Conservation (phyloP, 176 grass and related monocot species). For the Aegilops umbellulata region DNA sequence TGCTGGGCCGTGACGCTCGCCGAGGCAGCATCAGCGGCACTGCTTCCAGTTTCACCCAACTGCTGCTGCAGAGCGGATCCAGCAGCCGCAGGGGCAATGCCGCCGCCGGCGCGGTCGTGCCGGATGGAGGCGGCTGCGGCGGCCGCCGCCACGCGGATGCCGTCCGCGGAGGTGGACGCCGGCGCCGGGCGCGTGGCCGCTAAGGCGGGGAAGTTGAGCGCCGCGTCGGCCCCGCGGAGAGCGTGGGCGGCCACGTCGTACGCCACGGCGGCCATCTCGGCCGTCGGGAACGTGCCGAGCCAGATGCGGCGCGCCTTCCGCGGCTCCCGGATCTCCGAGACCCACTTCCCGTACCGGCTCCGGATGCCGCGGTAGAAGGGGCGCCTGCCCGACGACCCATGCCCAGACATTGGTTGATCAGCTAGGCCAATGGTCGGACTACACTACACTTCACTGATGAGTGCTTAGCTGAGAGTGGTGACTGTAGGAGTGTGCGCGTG, state of each 20-base stretch:
- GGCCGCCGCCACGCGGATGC: slow-evolving; percentile 64
- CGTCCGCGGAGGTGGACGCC: slow-evolving; percentile 55
- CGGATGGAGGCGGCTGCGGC: slow-evolving; percentile 33
- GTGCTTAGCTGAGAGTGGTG: neutral
- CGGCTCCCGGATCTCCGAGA: slow-evolving; percentile 97
- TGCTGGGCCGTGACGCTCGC: neutral
- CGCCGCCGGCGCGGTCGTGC: neutral
- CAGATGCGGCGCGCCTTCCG: slow-evolving; percentile 86
- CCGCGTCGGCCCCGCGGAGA: slow-evolving; percentile 64
- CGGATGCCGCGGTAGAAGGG: slow-evolving; percentile 82
- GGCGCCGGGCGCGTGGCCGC: slow-evolving; percentile 48
- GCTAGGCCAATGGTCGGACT: slow-evolving; percentile 17
- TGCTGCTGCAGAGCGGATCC: neutral
- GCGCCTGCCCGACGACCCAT: slow-evolving; percentile 49
- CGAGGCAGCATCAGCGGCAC: neutral
- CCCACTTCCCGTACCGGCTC: slow-evolving; percentile 89
- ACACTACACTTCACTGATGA: neutral
- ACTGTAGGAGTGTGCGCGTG: neutral
- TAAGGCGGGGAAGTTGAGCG: slow-evolving; percentile 70
- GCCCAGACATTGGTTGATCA: slow-evolving; percentile 13
- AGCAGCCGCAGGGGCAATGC: slow-evolving; percentile 8
- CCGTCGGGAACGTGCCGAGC: slow-evolving; percentile 90
- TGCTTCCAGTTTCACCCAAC: neutral
- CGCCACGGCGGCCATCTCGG: slow-evolving; percentile 91
- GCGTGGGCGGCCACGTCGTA: slow-evolving; percentile 81